A percentile compares a stretch with the other conserved stretches of the same genome.
These are phyloP conservation scores for Aspergillus sparsus DNA, from an alignment of 495 filamentous ascomycete genomes.

Conservation along the genomic window DNA sequence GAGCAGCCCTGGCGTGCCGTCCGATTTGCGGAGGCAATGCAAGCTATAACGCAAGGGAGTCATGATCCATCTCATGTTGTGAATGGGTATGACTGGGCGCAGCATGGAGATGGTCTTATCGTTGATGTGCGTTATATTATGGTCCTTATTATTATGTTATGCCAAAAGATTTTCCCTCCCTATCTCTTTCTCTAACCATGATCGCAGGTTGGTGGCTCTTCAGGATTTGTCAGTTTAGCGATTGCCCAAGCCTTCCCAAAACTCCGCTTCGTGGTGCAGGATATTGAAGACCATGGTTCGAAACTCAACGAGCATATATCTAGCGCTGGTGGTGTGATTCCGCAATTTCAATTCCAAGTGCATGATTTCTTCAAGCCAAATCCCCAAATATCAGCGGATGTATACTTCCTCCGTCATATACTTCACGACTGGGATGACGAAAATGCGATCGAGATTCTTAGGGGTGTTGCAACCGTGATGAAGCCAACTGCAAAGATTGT, in stretches of 20 bases:
- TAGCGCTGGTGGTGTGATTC: too few species aligned
- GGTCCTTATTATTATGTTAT: neutral
- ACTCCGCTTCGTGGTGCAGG: conserved; percentile 6
- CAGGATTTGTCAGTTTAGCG: conserved; percentile 6
- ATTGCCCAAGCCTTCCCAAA: neutral
- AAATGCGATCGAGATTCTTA: neutral
- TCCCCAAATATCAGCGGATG: neutral
- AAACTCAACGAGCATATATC: neutral
- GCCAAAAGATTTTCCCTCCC: neutral
- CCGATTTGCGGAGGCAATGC: conserved; percentile 6
- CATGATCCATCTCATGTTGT: conserved; percentile 5
- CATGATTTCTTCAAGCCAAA: conserved; percentile 8
- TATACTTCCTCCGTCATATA: conserved; percentile 10
- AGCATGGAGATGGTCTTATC: conserved; percentile 2
- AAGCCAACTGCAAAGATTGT: conserved; percentile 1
- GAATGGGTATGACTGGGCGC: conserved; percentile 4
- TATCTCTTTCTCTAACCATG: neutral
- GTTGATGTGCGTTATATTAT: conserved; percentile 4
- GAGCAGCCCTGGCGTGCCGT: conserved; percentile 2
- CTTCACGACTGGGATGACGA: conserved; percentile 7
- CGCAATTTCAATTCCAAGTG: conserved; percentile 6
- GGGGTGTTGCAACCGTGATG: conserved; percentile 4
- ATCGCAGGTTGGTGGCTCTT: conserved; percentile 11
- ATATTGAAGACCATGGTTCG: conserved; percentile 4
- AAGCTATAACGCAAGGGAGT: conserved; percentile 8